phyloP scores from a whole-genome alignment of 2,329 filamentous ascomycete species.

The Colletotrichum brevisporum region DNA sequence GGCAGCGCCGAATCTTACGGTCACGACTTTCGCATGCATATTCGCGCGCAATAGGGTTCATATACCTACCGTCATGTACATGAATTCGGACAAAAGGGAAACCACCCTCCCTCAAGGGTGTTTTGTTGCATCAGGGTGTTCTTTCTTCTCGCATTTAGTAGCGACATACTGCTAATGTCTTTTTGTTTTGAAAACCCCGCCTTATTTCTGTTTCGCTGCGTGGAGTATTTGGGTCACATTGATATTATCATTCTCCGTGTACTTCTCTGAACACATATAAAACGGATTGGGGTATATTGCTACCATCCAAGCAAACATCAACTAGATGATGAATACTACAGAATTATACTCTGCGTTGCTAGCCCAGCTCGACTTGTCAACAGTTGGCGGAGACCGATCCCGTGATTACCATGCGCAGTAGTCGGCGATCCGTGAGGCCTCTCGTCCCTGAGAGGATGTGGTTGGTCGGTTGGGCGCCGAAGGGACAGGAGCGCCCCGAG shows the following conservation, averaged over 20 bases:
- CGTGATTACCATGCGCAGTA: no score
- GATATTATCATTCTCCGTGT: conserved; percentile 28
- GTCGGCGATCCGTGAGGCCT: not conserved
- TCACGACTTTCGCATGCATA: conserved; percentile 34
- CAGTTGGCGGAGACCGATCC: no score
- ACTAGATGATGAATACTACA: conserved; percentile 40
- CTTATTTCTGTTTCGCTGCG: conserved; percentile 36
- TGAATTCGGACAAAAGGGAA: conserved; percentile 25
- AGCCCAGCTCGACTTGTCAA: not conserved
- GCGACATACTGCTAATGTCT: conserved; percentile 41
- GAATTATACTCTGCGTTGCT: conserved; percentile 16
- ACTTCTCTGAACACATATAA: conserved; percentile 36
- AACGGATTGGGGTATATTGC: conserved; percentile 8
- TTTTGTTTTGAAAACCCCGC: conserved; percentile 30
- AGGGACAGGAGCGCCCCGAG: not conserved
- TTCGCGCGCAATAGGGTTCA: conserved; percentile 28
- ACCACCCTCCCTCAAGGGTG: conserved; percentile 2
- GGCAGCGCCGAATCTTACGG: conserved; percentile 39
- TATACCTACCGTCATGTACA: conserved; percentile 29
- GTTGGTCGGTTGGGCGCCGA: not conserved
- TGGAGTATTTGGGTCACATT: conserved; percentile 41
- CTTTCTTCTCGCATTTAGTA: conserved; percentile 39
- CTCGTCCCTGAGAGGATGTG: not conserved
- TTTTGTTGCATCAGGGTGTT: conserved; percentile 34
- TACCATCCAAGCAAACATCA: conserved; percentile 26